Evolutionary conservation across 345 rosid species (phyloP).

Genomic region (Boechera stricta): DNA sequence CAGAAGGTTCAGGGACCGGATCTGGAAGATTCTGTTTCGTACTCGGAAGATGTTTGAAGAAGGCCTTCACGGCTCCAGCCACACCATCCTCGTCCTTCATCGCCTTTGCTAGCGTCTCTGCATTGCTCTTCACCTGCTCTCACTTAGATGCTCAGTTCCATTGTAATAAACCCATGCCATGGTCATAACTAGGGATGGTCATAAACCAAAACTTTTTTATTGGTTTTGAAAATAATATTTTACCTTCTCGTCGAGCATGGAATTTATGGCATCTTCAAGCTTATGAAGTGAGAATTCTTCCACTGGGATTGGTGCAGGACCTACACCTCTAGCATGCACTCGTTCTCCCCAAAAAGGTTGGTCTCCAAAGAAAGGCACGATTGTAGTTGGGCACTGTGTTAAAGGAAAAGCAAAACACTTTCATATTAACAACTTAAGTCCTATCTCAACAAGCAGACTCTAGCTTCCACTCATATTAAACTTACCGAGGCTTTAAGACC

Average conservation of each 20-base stretch:
- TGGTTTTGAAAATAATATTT: slow-evolving; percentile 11
- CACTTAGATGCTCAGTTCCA: slow-evolving; percentile 30
- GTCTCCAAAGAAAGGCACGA: slow-evolving; percentile 97
- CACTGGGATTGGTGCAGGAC: slow-evolving; percentile 89
- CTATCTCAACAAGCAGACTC: background rate
- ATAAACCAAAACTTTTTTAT: slow-evolving; percentile 1
- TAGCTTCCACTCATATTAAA: slow-evolving; percentile 6
- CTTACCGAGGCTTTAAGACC: slow-evolving; percentile 94
- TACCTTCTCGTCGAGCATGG: slow-evolving; percentile 73
- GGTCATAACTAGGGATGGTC: background rate
- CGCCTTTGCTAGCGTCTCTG: slow-evolving; percentile 84
- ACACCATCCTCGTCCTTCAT: slow-evolving; percentile 98
- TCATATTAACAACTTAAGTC: background rate
- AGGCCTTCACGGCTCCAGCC: slow-evolving; percentile 92
- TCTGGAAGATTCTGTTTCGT: slow-evolving; percentile 45
- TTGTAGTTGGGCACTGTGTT: slow-evolving; percentile 90
- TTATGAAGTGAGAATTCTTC: slow-evolving; percentile 87
- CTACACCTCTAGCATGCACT: slow-evolving; percentile 90
- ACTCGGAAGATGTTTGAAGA: slow-evolving; percentile 78
- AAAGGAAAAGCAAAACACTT: slow-evolving; percentile 14
- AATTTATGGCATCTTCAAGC: slow-evolving; percentile 74
- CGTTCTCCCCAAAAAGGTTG: slow-evolving; percentile 99
- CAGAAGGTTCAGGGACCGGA: slow-evolving; percentile 47
- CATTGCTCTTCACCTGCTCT: slow-evolving; percentile 78
- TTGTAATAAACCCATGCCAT: slow-evolving; percentile 1